Evolutionary conservation across 495 filamentous ascomycete species (phyloP).

Genomic region (Lophium mytilinum): DNA sequence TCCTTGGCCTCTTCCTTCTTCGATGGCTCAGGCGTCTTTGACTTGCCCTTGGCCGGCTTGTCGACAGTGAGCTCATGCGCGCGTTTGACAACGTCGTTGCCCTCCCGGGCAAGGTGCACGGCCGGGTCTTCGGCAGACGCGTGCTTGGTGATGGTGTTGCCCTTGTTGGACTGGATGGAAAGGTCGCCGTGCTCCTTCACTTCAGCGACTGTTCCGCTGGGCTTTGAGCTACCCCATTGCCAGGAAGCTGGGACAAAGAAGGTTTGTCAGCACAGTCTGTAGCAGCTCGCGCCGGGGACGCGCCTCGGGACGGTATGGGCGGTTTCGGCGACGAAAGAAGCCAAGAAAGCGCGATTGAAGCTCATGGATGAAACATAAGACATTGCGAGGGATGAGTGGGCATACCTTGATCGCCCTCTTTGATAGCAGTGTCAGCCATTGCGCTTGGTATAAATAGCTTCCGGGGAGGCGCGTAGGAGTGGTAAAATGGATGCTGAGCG

Average conservation of each 20-base stretch:
- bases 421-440: conserved; percentile 35
- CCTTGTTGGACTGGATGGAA: conserved; percentile 48
- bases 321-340: neutral
- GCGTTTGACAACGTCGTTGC: conserved; percentile 58
- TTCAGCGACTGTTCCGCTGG: conserved; percentile 50
- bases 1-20: conserved; percentile 29
- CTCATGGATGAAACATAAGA: neutral
- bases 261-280: neutral
- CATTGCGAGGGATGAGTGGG: neutral
- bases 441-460: conserved; percentile 2
- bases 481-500: neutral
- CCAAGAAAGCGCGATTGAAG: neutral
- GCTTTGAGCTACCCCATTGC: conserved; percentile 47
- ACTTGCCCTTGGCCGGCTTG: conserved; percentile 20
- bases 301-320: conserved; percentile 6
- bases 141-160: conserved; percentile 55
- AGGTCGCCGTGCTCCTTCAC: conserved; percentile 49
- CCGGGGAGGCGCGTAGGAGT: neutral
- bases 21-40: conserved; percentile 24
- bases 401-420: conserved; percentile 42
- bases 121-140: conserved; percentile 50
- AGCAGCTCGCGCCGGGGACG: conserved; percentile 4
- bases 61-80: conserved; percentile 43
- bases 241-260: conserved; percentile 43
- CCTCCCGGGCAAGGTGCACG: conserved; percentile 46